Conservation (phyloP, 306 rosid genomes). For the Cicer bijugum region DNA sequence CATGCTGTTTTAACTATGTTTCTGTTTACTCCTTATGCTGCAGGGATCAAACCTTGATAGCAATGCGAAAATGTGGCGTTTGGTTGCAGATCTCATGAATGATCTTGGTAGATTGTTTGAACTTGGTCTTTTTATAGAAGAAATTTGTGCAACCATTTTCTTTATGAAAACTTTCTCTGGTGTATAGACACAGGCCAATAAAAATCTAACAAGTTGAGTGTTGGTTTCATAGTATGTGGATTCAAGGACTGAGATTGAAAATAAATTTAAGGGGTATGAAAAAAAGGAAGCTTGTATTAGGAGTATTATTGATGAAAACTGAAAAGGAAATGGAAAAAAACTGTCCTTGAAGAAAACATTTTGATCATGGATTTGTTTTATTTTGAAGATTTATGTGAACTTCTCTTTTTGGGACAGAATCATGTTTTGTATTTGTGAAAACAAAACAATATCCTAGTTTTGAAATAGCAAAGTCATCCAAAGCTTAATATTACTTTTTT, state of each 20-base stretch:
- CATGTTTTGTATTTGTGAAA: background rate
- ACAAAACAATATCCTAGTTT: background rate
- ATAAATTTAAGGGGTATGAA: background rate
- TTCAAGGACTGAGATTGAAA: conserved; percentile 8
- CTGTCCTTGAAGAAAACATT: conserved; percentile 5
- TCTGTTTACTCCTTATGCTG: conserved; percentile 38
- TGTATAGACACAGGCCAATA: conserved; percentile 2
- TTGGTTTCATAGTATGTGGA: conserved; percentile 15
- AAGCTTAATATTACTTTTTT: background rate
- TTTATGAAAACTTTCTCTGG: conserved; percentile 3
- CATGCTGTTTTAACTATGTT: conserved; percentile 22
- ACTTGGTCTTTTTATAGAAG: conserved; percentile 14
- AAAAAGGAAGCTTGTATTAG: background rate
- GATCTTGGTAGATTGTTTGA: too few species aligned
- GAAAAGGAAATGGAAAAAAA: background rate
- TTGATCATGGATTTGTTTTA: background rate
- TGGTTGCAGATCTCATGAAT: conserved; percentile 97
- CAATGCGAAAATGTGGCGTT: conserved; percentile 98
- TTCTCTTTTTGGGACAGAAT: background rate
- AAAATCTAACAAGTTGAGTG: background rate
- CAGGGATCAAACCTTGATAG: conserved; percentile 97
- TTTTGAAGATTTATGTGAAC: conserved; percentile 7
- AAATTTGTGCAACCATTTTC: conserved; percentile 29
- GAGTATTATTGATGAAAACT: conserved; percentile 2
- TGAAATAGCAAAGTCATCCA: conserved; percentile 26